Evolutionary conservation across 495 filamentous ascomycete genomes (phyloP), one percentile per base, ranked within the genome.

Genomic region (Penicillium soppii): DNA sequence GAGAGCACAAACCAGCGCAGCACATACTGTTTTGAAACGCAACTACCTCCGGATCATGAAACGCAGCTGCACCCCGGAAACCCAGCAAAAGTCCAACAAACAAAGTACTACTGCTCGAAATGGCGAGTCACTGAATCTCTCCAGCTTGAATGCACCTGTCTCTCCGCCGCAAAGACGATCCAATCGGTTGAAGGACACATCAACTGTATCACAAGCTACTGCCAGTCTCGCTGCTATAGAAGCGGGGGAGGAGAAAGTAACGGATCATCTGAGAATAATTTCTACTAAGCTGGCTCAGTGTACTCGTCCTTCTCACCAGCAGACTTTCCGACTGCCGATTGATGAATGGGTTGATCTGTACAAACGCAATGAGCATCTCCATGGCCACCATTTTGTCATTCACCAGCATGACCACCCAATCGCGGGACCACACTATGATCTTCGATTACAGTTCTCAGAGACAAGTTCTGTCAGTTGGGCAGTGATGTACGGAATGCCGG

Each of bases 341-440:
- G 44, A 59, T 0, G 61, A 63, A 3, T 87, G 82, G 64, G 42
- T 50, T 21, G 58, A 67, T n/a, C 66, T 88, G 2, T 87, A 86
- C 63, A 57, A 62, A 21, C 57, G 68, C 7, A 81, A 81, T 58
- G 44, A 73, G 52, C 62, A 80, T 43, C 43, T 56, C 5, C 41
- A 68, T 15, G 85, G 83, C 8, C 69, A 66, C 19, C 84, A 88
- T 56, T 87, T 86, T 53, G 75, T 87, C 27, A 72, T 88, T 22
- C 82, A 87, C 61, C 85, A 87, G 57, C 85, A 88, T 58, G 85
- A 88, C 52, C 85, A 88, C 62, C 84, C 84, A 3, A 67, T 85
- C 7, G 80, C 83, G 12, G 84, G 85, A 9, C 68, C 75, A 0
- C 81, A 85, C 50, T 84, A 87, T 66, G 85, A 87, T 62, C 67